Evolutionary conservation across 169 alveolate species (phyloP), one percentile per base, ranked within the genome.

Genomic region (Eimeria praecox): DNA sequence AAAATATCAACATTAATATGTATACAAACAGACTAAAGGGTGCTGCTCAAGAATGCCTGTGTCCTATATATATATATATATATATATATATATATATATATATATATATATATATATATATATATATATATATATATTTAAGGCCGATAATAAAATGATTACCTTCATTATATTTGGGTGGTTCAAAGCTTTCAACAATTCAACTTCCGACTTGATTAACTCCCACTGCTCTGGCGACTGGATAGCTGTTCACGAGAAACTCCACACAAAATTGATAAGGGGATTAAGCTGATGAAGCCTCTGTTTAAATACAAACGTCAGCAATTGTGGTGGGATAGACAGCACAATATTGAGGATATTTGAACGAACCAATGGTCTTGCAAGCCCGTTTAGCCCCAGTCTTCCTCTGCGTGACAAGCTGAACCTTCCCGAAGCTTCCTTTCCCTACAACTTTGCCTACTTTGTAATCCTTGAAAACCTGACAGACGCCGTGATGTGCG

Each of bases 121-220:
- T 59, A 59, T 18, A 22, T 59, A 18, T 22, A 59, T 59, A 59
- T 59, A 59, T 14, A 18, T 59, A 22, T 59, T 59, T 22, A 59
- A 18, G 69, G 22, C 69, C 22, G n/a, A 59, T 59, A 14, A 14
- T 22, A 59, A 69, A 1, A 18, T 12, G 80, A 27, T 33, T 33
- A 94, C 96, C 85, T 42, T 73, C 91, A 94, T 75, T 52, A 95
- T 95, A 49, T 95, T 95, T 14, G 96, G 96, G 62, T 95, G 96
- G 52, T 95, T 86, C 52, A 95, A 35, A 30, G 78, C 73, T 78
- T 90, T 89, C 66, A 95, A 64, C 40, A 89, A 73, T 30, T 87
- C 95, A 46, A 95, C 88, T 82, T 95, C 96, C 22, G 94, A 49
- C 73, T 95, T 88, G 18, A 95, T 86, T 52, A 95, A 54, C 94